Evolutionary conservation across 768 basidiomycete species (phyloP), one percentile per base, ranked within the genome.

Genomic region (Suillus paluster): DNA sequence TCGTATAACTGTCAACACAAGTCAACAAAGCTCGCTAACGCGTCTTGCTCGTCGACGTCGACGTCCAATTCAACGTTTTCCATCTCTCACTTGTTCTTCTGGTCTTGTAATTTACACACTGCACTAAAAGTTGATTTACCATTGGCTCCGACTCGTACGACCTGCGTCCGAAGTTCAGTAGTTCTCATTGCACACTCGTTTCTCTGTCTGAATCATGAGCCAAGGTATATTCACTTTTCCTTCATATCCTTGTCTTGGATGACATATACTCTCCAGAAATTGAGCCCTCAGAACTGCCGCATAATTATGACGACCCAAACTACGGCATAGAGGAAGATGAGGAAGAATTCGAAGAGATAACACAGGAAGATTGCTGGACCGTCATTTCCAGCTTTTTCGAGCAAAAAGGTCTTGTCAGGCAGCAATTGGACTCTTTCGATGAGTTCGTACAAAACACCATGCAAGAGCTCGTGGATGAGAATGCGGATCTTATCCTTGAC

Each of bases 391-490:
- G 93, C 70, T 99, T 97, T 81, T 99, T 99, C 75, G 90, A 94
- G 65, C 92, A 95, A 75, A 97, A 97, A 76, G 97, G 97, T 78
- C 90, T 99, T 63, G 97, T 99, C 58, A 87, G 94, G 53, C 97
- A 99, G 74, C 97, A 99, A 74, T 87, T 99, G 58, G 95, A 97
- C 79, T 96, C 94, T 12, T 99, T 97, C 77, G 95, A 99, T 74
- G 97, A 99, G 78, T 99, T 99, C 71, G 94, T 99, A 38, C 95
- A 98, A 73, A 98, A 98, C 69, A 98, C 95, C 15, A 97, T 99
- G 95, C 97, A 99, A 77, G 97, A 99, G 74, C 84, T 99, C 27
- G 96, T 99, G 23, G 97, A 98, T 74, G 97, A 99, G 79, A 94
- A 94, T 66, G 79, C 90, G n/a, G 94, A 94, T 69, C 86, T 99